A percentile compares a stretch with the other conserved stretches of the same genome.
phyloP scores from a whole-genome alignment of 2,329 filamentous ascomycete species.

The Seiridium cupressi region DNA sequence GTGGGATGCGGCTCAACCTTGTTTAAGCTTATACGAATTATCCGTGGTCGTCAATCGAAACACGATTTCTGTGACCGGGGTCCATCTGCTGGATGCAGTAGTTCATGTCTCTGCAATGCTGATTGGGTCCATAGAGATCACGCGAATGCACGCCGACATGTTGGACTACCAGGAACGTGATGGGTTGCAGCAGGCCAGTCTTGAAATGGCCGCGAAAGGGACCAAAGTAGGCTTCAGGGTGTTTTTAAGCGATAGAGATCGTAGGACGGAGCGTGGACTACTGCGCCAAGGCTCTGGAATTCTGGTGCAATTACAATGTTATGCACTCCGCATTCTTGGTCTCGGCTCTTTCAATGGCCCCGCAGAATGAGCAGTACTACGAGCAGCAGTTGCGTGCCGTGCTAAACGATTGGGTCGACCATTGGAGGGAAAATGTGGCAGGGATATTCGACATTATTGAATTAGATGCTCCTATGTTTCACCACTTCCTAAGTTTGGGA shows the following conservation, averaged over 20 bases:
- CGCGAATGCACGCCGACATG: neutral
- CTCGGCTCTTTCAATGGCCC: neutral
- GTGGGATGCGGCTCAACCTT: neutral
- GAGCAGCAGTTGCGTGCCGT: neutral
- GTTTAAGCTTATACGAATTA: neutral
- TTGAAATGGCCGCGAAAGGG: neutral
- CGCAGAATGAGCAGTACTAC: too few relatives aligned
- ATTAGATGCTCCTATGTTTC: too few relatives aligned
- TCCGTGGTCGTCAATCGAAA: neutral
- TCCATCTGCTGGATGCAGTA: neutral
- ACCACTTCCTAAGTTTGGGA: neutral
- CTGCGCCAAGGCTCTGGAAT: neutral
- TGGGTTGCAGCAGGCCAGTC: neutral
- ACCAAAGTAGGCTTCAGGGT: neutral
- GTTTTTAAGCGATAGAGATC: neutral
- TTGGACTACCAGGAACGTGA: neutral
- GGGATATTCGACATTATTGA: neutral
- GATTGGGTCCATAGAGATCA: neutral
- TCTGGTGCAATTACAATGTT: neutral
- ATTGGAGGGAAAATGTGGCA: conserved; percentile 5
- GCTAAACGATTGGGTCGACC: neutral
- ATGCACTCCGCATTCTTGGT: conserved; percentile 4
- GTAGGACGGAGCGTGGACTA: neutral
- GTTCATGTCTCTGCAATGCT: neutral
- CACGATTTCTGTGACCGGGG: neutral